Base-by-base conservation (phyloP, 2,329 filamentous ascomycete genomes). In the Eurotiales sp. region DNA sequence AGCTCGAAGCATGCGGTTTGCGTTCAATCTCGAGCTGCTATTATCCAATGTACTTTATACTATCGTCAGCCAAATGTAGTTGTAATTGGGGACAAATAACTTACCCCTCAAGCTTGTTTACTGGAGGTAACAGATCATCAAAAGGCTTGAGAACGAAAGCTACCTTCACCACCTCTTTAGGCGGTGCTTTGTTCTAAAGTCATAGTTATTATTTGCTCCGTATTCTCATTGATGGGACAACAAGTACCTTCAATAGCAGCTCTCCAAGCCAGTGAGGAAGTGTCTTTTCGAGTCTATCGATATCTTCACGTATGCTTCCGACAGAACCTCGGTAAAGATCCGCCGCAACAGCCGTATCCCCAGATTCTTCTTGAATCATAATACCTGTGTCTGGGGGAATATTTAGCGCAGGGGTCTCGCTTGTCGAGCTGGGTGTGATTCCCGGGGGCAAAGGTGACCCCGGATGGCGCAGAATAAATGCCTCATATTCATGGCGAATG, bases 101-200 rank as follows among this genome's bases (percentile, higher is more conserved):
- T 63, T 74, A 82, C 79, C 77, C 86, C 64, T 95, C 90, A 3
- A 83, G 71, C 21, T 84, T 81, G 27, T 86, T 82, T 45, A 96
- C 86, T 50, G 79, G 80, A 0, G 90, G 90, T 47, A 97, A 74
- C 22, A 79, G 72, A 58, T 89, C 85, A 61, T 88, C 79, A 73
- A 82, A 90, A 0, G 93, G 91, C 59, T 93, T 83, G 21, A 99
- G 77, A 14, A 96, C 81, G 64, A 99, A 99, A 3, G 89, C 91
- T n/a, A 97, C 85, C 77, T 99, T 99, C 59, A 92, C 83, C 1
- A 91, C 85, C n/a, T 97, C 93, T 73, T 97, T 97, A 53, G 79
- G 72, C 0, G 90, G 89, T 8, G 89, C 82, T 65, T 83, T 80
- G 66, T 96, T 96, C 76, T 90, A 45, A 41, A 59, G 37, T 21